Evolutionary conservation across 805 yeast genomes (phyloP), one percentile per base, ranked within the genome.

Genomic region (Ogataea populi-albae): DNA sequence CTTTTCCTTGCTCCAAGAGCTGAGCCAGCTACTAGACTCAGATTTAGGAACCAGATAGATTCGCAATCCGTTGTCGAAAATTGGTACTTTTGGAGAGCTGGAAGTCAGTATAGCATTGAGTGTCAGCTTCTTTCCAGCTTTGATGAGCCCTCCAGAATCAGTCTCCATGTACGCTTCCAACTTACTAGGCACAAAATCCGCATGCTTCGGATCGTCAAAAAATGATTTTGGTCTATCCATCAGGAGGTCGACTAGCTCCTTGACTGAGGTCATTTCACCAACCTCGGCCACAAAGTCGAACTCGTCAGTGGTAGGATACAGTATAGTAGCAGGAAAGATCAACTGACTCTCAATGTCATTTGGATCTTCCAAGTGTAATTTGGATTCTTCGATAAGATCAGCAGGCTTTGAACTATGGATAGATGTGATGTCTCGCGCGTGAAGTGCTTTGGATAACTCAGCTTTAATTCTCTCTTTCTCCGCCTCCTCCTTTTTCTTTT

Each of bases 91-190:
- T 11, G 94, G 85, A 6, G 62, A 61, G 23, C 71, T 75, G 32
- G 76, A 70, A 64, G 77, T 71, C 44, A 91, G 67, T 1, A 81
- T 83, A 34, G 74, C 73, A 49, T 76, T 73, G 16, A 91, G 56
- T 1, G 84, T 65, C 16, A 79, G 73, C 46, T 84, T 86, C 57
- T 81, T 85, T 18, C 96, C 96, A 4, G 83, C 77, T 59, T 86
- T 87, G 29, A 87, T 80, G 41, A 91, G 68, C 0, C 97, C 97
- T 33, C 96, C 96, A 2, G 77, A 52, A 21, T 64, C 69, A 0
- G 96, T 86, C 57, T 86, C 97, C 79, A 86, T 79, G 59, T 71
- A 91, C 5, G 82, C 81, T 34, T 84, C 81, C 17, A 88, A 61
- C 36, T 73, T 73, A 45, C 73, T 76, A 4, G 73, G 59, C 0